These are phyloP conservation scores for Acacia melanoxylon DNA, from an alignment of 306 rosid genomes.

Conservation along the genomic window DNA sequence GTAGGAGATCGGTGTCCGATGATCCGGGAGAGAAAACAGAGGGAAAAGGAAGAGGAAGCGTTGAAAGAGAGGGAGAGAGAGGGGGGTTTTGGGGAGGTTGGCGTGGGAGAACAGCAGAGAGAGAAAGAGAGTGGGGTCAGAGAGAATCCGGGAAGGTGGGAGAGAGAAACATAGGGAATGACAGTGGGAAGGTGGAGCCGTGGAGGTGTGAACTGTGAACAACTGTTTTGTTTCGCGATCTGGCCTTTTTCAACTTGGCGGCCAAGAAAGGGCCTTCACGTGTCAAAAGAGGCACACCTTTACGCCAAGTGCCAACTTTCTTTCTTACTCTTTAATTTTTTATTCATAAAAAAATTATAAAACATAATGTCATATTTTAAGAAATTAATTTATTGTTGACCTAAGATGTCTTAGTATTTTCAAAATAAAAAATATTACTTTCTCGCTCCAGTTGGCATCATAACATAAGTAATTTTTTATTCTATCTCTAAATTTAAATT, in stretches of 20 bases:
- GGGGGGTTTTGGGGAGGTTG: not conserved
- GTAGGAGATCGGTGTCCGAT: slow-evolving; percentile 29
- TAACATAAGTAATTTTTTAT: no score
- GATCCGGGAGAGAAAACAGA: slow-evolving; percentile 18
- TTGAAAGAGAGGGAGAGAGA: not conserved
- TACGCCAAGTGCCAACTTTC: not conserved
- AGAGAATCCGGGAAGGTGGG: slow-evolving; percentile 37
- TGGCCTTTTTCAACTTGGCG: slow-evolving; percentile 40
- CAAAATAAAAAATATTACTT: no score
- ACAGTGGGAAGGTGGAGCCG: not conserved
- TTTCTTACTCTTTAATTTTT: no score
- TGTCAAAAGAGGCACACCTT: not conserved
- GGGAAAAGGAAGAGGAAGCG: not conserved
- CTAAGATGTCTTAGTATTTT: no score
- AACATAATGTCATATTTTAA: no score
- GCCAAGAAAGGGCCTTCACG: slow-evolving; percentile 46
- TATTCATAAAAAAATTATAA: no score
- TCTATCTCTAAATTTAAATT: no score
- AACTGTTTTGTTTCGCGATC: not conserved
- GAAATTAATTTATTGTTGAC: no score
- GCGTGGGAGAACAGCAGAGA: not conserved
- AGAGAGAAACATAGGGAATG: not conserved
- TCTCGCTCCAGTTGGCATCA: no score
- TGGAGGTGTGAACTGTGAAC: not conserved
- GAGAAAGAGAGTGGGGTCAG: not conserved